A percentile compares a stretch with the other conserved stretches of the same genome.
Evolutionary conservation across 306 rosid genomes (phyloP).

Genomic region (Medicago ruthenica): DNA sequence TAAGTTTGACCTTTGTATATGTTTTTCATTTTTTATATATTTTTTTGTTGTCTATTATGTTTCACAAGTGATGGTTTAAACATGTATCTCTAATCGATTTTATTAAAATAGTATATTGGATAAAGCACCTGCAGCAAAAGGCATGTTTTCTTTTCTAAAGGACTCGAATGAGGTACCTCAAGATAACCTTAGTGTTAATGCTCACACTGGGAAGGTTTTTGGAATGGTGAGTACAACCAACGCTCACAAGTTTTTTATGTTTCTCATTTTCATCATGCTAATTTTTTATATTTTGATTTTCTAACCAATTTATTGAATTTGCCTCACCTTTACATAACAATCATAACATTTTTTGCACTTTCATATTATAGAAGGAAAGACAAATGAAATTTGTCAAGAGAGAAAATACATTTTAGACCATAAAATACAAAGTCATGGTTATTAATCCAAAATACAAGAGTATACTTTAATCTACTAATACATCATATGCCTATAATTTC

Average conservation of each 20-base stretch:
- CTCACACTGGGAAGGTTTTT: conserved; percentile 42
- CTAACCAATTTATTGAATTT: too few relatives aligned
- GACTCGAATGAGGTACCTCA: conserved; percentile 29
- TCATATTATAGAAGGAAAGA: neutral
- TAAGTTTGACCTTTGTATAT: neutral
- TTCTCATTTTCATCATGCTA: neutral
- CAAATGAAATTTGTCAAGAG: too few relatives aligned
- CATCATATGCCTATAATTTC: too few relatives aligned
- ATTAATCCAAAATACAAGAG: too few relatives aligned
- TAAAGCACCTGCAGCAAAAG: conserved; percentile 42
- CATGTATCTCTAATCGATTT: neutral
- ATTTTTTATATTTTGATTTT: too few relatives aligned
- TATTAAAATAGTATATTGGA: conserved; percentile 43
- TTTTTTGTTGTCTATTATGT: neutral
- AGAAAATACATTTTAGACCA: too few relatives aligned
- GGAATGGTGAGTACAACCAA: conserved; percentile 31
- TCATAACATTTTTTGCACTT: neutral
- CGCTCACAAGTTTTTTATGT: too few relatives aligned
- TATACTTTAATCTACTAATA: too few relatives aligned
- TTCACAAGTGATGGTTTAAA: neutral
- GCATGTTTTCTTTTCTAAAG: conserved; percentile 43
- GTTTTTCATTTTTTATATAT: too few relatives aligned
- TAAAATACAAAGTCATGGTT: too few relatives aligned
- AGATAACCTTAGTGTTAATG: conserved; percentile 27
- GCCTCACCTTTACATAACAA: neutral